Percentiles rank a stretch among this genome's conserved stretches.
phyloP scores from a whole-genome alignment of 768 basidiomycete species.

The Russula earlei region DNA sequence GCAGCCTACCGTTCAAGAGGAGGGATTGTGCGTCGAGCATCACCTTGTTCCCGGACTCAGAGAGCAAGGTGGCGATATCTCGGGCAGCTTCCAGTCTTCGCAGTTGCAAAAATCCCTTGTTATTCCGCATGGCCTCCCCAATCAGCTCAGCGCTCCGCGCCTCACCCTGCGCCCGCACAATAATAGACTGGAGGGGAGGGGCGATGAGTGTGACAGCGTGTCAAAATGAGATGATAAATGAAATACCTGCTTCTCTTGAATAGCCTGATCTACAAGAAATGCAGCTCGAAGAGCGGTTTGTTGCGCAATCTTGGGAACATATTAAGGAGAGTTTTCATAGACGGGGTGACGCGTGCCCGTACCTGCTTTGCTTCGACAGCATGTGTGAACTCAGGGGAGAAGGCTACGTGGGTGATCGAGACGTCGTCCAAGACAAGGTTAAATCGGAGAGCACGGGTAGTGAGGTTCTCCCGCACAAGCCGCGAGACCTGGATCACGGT shows the following conservation, averaged over 20 bases:
- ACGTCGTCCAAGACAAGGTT: conserved; percentile 95
- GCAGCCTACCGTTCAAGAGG: conserved; percentile 67
- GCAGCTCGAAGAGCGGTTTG: conserved; percentile 97
- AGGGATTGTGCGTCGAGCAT: conserved; percentile 93
- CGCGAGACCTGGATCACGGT: conserved; percentile 64
- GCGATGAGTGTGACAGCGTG: conserved; percentile 15
- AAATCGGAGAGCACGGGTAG: conserved; percentile 75
- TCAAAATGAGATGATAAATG: background rate
- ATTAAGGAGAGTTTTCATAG: conserved; percentile 2
- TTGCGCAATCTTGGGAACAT: conserved; percentile 74
- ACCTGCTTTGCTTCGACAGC: conserved; percentile 93
- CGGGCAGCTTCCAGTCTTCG: conserved; percentile 92
- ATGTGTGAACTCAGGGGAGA: conserved; percentile 96
- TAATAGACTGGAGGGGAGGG: conserved; percentile 63
- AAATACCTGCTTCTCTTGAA: conserved; percentile 89
- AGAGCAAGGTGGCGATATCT: conserved; percentile 78
- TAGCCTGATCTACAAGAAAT: conserved; percentile 96
- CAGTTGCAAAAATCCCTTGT: conserved; percentile 95
- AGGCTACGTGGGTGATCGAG: conserved; percentile 97
- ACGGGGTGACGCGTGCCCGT: conserved; percentile 17
- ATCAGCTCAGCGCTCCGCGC: conserved; percentile 91
- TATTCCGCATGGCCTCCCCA: conserved; percentile 88
- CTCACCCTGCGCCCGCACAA: conserved; percentile 96
- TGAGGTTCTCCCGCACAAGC: conserved; percentile 89
- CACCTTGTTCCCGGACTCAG: conserved; percentile 80